These are phyloP conservation scores for Luvunga scandens DNA, from an alignment of 345 rosid species.

Conservation along the genomic window DNA sequence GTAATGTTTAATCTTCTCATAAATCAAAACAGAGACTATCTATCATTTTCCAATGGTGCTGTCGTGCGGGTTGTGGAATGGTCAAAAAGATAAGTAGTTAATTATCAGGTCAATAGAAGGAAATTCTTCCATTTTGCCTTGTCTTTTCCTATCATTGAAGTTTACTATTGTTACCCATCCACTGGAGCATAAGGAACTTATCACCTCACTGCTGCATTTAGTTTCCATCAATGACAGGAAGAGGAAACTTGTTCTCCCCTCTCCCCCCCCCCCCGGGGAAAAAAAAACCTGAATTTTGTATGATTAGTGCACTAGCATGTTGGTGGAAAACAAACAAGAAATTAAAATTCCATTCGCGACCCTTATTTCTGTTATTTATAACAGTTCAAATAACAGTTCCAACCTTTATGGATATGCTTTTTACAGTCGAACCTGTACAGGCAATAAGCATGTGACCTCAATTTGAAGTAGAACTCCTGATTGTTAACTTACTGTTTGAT, in stretches of 20 bases:
- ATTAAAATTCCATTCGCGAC: background rate
- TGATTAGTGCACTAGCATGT: background rate
- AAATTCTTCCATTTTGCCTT: background rate
- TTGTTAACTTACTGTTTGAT: background rate
- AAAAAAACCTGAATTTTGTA: background rate
- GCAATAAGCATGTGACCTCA: background rate
- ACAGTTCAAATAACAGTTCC: background rate
- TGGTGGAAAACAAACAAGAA: background rate
- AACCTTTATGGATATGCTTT: background rate
- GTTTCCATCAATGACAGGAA: background rate
- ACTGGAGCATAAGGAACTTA: background rate
- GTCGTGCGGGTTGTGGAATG: background rate
- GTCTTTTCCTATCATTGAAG: background rate
- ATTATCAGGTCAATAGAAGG: background rate
- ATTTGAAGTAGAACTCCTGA: background rate
- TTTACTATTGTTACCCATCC: background rate
- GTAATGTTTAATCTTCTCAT: background rate
- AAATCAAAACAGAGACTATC: background rate
- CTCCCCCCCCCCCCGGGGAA: too few species aligned
- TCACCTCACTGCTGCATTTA: background rate
- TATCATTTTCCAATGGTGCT: background rate
- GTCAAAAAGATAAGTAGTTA: background rate
- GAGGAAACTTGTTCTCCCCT: background rate
- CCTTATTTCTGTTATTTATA: background rate
- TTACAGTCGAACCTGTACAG: background rate